Evolutionary conservation across 345 rosid genomes (phyloP), one percentile per base, ranked within the genome.

Genomic region (Theobroma cacao): DNA sequence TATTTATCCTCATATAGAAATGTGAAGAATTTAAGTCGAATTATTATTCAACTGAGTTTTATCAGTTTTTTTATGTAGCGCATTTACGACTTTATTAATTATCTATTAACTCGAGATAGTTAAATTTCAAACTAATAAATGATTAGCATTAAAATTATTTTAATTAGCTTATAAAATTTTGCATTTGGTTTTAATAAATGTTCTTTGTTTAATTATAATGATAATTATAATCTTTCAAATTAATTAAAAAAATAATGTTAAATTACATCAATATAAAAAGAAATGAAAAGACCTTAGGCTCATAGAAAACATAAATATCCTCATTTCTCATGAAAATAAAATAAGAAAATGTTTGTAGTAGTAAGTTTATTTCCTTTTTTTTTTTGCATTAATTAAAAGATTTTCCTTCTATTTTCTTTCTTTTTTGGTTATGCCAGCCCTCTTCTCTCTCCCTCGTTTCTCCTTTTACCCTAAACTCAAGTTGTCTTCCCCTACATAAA

Each of bases 401-500:
- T 58, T 17, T 70, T 8, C 2, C 15, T 31, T 33, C 47, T 13
- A 31, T n/a, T 26, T 81, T 18, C 4, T 52, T 69, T 41, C 8
- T 14, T 63, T 69, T 20, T n/a, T 63, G 6, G 34, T 20, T 7
- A 36, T 53, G 30, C 45, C 61, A 40, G 64, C 45, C 61, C 2
- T 75, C 62, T 71, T 76, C 58, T n/a, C 68, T 31, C 4, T 61
- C 43, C 66, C 59, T 34, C 41, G 30, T 68, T n/a, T 76, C 55
- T 79, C 59, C 34, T 55, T 80, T 85, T 85, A 78, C 87, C 89
- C 86, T 82, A 84, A 74, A n/a, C 63, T 75, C 34, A 65, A 31
- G 50, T n/a, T 36, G 74, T 60, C 65, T 75, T 77, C 65, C 77
- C 72, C 83, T 84, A 82, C 78, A 82, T 74, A 85, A 85, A 78